Evolutionary conservation across 2,329 filamentous ascomycete species (phyloP), one percentile per base, ranked within the genome.

Genomic region (Paraconiothyrium brasiliense): DNA sequence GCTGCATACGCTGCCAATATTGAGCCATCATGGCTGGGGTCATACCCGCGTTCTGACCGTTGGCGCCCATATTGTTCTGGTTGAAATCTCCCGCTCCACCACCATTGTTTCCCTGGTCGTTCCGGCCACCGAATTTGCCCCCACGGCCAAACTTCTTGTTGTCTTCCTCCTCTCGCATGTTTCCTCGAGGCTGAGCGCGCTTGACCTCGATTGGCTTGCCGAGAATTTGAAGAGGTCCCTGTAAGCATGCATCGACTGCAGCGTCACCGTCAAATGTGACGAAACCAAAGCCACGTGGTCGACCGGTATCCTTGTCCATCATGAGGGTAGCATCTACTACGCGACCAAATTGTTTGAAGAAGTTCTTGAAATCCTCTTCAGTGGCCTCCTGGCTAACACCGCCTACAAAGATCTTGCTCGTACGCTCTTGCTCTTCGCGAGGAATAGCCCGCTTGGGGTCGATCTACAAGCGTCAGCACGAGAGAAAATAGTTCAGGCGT

Each of bases 251-350:
- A 67, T 99, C 95, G 48, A 99, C 95, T 20, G 95, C 95, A 16
- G 92, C 90, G 74, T 99, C 95, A 68, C 90, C 96, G 80, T 99
- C 95, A 71, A 99, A 99, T 0, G 95, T 99, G 57, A 99, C 95
- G 78, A 99, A 99, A 14, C 95, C 95, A 74, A 99, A 99, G 1
- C 95, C 95, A 75, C 95, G 87, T 2, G 95, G 95, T 44, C 95
- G 89, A n/a, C 95, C 95, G 0, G 95, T 99, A 78, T 99, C 95
- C 81, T 99, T 99, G 79, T 99, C 95, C 89, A 99, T 99, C 95
- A 99, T 99, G 2, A 99, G 88, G 0, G 95, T 99, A 1, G 95
- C 95, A 80, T 99, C 95, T 43, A 99, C 90, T 22, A 99, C 95
- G 63, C 94, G 90, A 32, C 95, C 95, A 72, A 98, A 99, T 74